Conservation (phyloP, 176 grass and related monocot genomes). For the Triticum timopheevii region DNA sequence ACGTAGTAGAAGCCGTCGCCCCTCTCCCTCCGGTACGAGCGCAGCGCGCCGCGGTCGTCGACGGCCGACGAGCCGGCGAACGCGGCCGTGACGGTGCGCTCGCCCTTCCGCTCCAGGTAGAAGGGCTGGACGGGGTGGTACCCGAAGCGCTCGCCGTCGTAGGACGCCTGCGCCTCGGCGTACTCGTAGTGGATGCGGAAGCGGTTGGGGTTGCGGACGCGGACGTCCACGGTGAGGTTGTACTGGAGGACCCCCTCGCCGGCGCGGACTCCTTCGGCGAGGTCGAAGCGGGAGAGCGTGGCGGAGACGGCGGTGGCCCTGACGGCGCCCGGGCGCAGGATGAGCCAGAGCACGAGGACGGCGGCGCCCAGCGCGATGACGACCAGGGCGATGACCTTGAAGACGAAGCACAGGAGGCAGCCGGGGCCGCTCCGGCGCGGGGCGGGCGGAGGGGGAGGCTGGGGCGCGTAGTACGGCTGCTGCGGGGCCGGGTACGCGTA, state of each 20-base stretch:
- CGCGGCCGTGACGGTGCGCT: conserved; percentile 24
- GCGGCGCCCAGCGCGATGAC: conserved; percentile 36
- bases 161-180: conserved; percentile 43
- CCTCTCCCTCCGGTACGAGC: conserved; percentile 58
- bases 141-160: conserved; percentile 56
- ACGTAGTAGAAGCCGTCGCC: conserved; percentile 62
- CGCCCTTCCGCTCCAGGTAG: conserved; percentile 55
- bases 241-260: conserved; percentile 31
- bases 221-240: conserved; percentile 58
- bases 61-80: conserved; percentile 14
- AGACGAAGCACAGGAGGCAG: conserved; percentile 38
- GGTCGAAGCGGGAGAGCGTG: conserved; percentile 54
- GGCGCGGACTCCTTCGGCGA: background rate
- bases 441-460: background rate
- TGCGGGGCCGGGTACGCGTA: conserved; percentile 54
- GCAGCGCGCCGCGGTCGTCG: conserved; percentile 15
- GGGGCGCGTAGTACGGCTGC: conserved; percentile 31
- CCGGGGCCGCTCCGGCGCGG: background rate
- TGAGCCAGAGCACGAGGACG: conserved; percentile 50
- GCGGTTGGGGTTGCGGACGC: conserved; percentile 57
- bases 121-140: conserved; percentile 42
- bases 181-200: conserved; percentile 52
- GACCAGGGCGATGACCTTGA: conserved; percentile 32
- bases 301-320: conserved; percentile 53
- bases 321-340: conserved; percentile 44